Percentiles rank a stretch among this genome's conserved stretches.
phyloP scores from a whole-genome alignment of 306 rosid genomes.

The Lithocarpus polystachyus region DNA sequence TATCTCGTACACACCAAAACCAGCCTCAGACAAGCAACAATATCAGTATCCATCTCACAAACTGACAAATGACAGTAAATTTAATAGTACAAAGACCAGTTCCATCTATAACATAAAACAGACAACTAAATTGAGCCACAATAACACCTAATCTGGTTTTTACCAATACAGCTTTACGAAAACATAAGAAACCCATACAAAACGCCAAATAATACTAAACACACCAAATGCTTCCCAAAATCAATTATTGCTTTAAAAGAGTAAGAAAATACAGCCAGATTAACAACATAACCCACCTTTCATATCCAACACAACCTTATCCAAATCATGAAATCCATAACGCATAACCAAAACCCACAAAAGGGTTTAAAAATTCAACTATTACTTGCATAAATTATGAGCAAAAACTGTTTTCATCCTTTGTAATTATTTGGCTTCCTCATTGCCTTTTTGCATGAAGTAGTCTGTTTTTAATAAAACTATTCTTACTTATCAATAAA shows the following conservation, averaged over 20 bases:
- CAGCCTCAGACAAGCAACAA: neutral
- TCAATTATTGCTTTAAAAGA: neutral
- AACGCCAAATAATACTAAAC: neutral
- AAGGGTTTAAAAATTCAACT: neutral
- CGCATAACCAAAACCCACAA: neutral
- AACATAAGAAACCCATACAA: no score
- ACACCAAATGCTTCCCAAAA: neutral
- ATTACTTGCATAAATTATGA: neutral
- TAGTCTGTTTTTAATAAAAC: no score
- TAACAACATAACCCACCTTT: neutral
- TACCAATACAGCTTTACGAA: no score
- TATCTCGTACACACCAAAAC: neutral
- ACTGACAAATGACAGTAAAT: neutral
- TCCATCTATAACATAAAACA: neutral
- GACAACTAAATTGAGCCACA: neutral
- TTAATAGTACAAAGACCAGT: neutral
- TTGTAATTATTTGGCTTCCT: no score
- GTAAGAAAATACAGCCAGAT: neutral
- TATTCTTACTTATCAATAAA: neutral
- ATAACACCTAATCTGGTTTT: no score
- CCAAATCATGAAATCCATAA: neutral
- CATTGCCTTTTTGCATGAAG: no score
- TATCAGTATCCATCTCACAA: neutral
- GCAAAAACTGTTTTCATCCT: neutral
- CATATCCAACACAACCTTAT: neutral